Evolutionary conservation across 2,329 filamentous ascomycete genomes (phyloP), one percentile per base, ranked within the genome.

Genomic region (Thielaviopsis cerberus): DNA sequence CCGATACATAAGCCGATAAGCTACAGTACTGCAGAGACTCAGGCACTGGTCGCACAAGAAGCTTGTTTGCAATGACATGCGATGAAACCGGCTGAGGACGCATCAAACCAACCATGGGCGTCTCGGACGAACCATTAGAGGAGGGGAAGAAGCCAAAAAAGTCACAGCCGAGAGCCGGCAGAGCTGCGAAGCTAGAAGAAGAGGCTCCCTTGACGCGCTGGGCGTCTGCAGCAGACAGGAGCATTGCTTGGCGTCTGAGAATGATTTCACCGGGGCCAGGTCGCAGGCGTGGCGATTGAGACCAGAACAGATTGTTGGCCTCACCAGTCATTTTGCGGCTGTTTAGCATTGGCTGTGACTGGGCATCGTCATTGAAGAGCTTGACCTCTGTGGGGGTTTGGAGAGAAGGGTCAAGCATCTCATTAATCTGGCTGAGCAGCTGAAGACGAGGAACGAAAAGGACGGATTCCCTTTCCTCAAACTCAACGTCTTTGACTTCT

Each of bases 371-470:
- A 13, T 22, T 50, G 55, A 27, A 55, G 22, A 60, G 55, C 5
- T 34, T 37, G 6, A 37, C 27, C 5, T 54, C 22, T 8, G 37
- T 37, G 7, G 30, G 15, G 13, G 20, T 6, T 11, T 37, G 20
- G 1, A 57, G 27, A 48, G 45, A 34, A 1, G 66, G 63, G 62
- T 77, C 75, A 1, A 79, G 70, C n/a, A 74, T 59, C 4, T 64
- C 63, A 61, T 78, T 79, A 26, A 79, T 63, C 0, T 61, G 34
- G 1, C 59, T 37, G 1, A 76, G 60, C 0, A 72, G 70, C 51
- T 67, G 63, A 1, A 79, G 66, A 3, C 76, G 71, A 5, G 76
- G 74, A 3, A 77, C 69, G 59, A 67, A 72, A 2, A 77, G 57
- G 25, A 64, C 64, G 2, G 69, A 69, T 1, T 64, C 61, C 4